A percentile compares a stretch with the other conserved stretches of the same genome.
phyloP scores from a whole-genome alignment of 2,329 filamentous ascomycete genomes.

The Didymella glomerata region DNA sequence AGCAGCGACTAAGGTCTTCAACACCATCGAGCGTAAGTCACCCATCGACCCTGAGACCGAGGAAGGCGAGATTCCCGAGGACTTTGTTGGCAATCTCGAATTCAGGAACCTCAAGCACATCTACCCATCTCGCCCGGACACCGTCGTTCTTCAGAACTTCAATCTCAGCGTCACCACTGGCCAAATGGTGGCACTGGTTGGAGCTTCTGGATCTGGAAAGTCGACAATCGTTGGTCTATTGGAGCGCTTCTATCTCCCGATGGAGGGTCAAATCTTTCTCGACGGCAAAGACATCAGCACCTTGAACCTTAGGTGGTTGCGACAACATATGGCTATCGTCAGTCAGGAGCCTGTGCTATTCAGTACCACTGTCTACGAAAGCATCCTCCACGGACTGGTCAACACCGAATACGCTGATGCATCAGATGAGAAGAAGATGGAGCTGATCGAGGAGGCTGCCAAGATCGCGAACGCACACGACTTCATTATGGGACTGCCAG shows the following conservation, averaged over 20 bases:
- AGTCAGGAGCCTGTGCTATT: constrained; percentile 94
- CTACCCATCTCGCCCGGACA: constrained; percentile 91
- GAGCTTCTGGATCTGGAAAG: constrained; percentile 93
- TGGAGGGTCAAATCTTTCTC: constrained; percentile 78
- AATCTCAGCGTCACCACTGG: constrained; percentile 82
- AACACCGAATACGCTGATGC: constrained; percentile 78
- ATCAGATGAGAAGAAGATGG: constrained; percentile 70
- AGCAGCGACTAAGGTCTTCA: constrained; percentile 90
- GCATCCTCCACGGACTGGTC: constrained; percentile 89
- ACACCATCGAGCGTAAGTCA: constrained; percentile 87
- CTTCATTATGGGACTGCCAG: constrained; percentile 81
- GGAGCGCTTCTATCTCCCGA: constrained; percentile 92
- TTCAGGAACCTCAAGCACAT: constrained; percentile 88
- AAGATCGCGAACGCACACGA: constrained; percentile 94
- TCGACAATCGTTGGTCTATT: constrained; percentile 92
- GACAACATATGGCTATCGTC: constrained; percentile 90
- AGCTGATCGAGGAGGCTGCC: constrained; percentile 80
- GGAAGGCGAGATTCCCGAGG: constrained; percentile 75
- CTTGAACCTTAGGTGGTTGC: constrained; percentile 88
- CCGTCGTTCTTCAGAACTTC: constrained; percentile 86
- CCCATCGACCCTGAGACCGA: constrained; percentile 80
- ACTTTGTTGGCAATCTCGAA: constrained; percentile 79
- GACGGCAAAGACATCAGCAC: constrained; percentile 83
- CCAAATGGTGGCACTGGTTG: constrained; percentile 91
- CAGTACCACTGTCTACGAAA: constrained; percentile 85